Evolutionary conservation across 352 stramenopile genomes (phyloP), one percentile per base, ranked within the genome.

Genomic region (Saprolegnia diclina): DNA sequence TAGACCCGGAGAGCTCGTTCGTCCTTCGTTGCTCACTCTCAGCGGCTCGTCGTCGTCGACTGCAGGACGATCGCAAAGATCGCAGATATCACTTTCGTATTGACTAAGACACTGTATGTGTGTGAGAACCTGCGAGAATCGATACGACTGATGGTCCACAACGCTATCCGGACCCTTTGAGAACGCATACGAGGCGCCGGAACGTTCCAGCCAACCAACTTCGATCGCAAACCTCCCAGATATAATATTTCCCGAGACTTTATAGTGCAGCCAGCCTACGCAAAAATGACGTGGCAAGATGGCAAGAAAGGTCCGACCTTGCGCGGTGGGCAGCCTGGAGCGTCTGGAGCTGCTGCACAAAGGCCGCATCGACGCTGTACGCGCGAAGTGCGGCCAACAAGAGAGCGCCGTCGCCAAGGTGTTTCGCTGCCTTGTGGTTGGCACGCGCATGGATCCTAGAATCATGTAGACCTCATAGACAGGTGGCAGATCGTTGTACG

Each of bases 131-230:
- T 48, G 42, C 42, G 42, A 48, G 3, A 48, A 48, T 48, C 18
- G 42, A 48, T 48, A 48, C 42, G 42, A 48, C 42, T 14, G 42
- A 48, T 48, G 42, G 42, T 48, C 42, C 42, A 48, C 42, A 48
- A n/a, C 42, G 42, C 42, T 48, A 48, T 48, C 42, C 42, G 42
- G 42, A 48, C 42, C 42, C 42, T 48, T 48, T 48, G 3, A 48
- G 18, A 48, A 48, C 42, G 42, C 11, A 48, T 48, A 48, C 42
- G 18, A 3, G 42, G 42, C 42, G 42, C 13, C 13, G 42, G 42
- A 48, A 48, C 42, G 42, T 48, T 48, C 42, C 42, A 48, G 42
- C 42, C 42, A 48, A 48, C 42, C 42, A 48, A 48, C 42, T 48
- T n/a, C 11, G 18, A 11, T 48, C 3, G 18, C 19, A 66, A 38